Base-by-base conservation (phyloP, 192 early-diverging fungal genomes). In the Entophlyctis helioformis region DNA sequence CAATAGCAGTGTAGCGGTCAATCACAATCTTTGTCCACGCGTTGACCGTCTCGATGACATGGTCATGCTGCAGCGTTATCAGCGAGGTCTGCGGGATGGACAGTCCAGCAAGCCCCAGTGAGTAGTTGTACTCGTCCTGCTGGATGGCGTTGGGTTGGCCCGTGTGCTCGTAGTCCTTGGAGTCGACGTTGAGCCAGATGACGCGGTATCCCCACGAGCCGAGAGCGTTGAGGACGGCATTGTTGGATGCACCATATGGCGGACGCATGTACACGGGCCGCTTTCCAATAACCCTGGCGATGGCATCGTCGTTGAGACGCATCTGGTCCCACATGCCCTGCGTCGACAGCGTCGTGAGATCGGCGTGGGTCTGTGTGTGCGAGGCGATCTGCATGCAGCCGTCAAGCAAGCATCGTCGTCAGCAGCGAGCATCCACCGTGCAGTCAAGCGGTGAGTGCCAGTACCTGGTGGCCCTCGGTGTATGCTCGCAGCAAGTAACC, bases 401-500 rank as follows among this genome's bases (percentile, higher is more conserved):
- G 16, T 27, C n/a, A 18, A 13, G 10, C 9, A 19, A 27, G 26
- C 16, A 26, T 44, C 42, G 11, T 25, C 0, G 23, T 12, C 18
- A 16, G 24, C 42, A 27, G 12, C 19, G 2, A 44, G 22, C n/a
- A 20, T 22, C 22, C 10, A 22, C 22, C 19, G 21, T 22, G 42
- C 21, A 22, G 19, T 26, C 16, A 12, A 22, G 8, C 18, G 19
- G 22, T 44, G 21, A 31, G 29, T 11, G 11, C 6, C 29, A 11
- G 11, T 11, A 31, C 29, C 20, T 63, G 57, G 32, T 81, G 76
- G 19, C 80, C 76, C 36, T 74, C 71, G 16, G 55, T 62, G 9
- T 67, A n/a, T 47, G 63, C 72, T 36, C 64, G 63, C 15, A 54
- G 42, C 21, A 69, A 63, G 44, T 42, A 53, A 22, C 57, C 45